Conservation (phyloP, 371 early-diverging fungal species). For the Mortierella polycephala region DNA sequence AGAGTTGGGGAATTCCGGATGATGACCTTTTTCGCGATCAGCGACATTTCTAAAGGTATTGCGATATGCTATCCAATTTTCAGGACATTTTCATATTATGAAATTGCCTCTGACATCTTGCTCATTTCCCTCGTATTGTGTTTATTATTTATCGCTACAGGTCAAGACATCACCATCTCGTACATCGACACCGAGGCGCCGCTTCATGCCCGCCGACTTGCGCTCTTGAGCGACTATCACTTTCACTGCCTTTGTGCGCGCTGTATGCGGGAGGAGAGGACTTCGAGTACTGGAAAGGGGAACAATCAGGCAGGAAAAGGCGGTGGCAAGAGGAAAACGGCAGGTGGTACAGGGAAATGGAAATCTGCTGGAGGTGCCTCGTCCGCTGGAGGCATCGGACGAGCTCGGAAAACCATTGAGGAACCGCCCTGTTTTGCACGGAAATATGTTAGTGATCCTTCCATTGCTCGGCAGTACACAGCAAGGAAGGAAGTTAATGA, state of each 20-base stretch:
- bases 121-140: neutral
- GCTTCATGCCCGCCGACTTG: constrained; percentile 44
- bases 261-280: constrained; percentile 38
- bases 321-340: constrained; percentile 6
- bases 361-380: no score
- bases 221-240: constrained; percentile 43
- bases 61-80: neutral
- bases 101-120: neutral
- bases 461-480: no score
- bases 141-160: constrained; percentile 6
- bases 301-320: neutral
- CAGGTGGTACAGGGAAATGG: no score
- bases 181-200: constrained; percentile 51
- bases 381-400: no score
- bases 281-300: constrained; percentile 2
- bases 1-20: constrained; percentile 44
- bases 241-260: constrained; percentile 50
- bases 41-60: constrained; percentile 41
- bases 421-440: no score
- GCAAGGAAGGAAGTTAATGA: no score
- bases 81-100: neutral
- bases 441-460: no score
- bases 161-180: constrained; percentile 49
- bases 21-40: constrained; percentile 49
- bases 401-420: no score